These are phyloP conservation scores for Brettanomyces bruxellensis DNA, from an alignment of 805 yeast genomes.

Conservation along the genomic window DNA sequence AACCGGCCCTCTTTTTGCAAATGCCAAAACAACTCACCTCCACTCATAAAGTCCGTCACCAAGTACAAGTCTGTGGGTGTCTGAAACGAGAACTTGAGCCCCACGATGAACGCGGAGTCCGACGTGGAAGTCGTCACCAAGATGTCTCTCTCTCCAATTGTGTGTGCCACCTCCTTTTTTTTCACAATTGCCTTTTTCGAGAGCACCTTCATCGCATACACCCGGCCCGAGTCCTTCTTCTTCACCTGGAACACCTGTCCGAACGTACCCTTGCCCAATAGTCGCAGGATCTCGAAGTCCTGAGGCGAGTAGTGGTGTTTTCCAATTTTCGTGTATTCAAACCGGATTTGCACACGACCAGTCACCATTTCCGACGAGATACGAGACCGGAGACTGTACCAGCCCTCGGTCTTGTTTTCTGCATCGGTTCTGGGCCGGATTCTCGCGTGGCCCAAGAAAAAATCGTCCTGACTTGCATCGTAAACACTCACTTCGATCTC, in stretches of 20 bases:
- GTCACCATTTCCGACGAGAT: constrained; percentile 64
- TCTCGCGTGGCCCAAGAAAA: constrained; percentile 78
- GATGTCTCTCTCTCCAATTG: constrained; percentile 94
- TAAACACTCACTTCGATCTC: constrained; percentile 87
- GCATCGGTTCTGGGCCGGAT: constrained; percentile 53
- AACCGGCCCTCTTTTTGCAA: constrained; percentile 94
- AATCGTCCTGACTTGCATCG: constrained; percentile 75
- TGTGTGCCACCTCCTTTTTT: constrained; percentile 96
- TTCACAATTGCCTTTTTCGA: constrained; percentile 92
- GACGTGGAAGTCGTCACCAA: constrained; percentile 86
- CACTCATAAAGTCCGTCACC: constrained; percentile 96
- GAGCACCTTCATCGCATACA: constrained; percentile 95
- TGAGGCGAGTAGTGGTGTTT: constrained; percentile 85
- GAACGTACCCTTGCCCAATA: constrained; percentile 93
- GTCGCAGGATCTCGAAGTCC: constrained; percentile 85
- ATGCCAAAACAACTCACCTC: constrained; percentile 75
- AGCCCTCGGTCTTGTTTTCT: constrained; percentile 43
- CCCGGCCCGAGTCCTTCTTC: constrained; percentile 79
- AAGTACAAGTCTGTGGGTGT: constrained; percentile 87
- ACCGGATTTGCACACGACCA: constrained; percentile 69
- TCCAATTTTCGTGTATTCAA: constrained; percentile 61
- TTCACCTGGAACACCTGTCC: constrained; percentile 97
- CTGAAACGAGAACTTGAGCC: constrained; percentile 92
- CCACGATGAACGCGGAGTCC: constrained; percentile 77
- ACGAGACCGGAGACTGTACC: constrained; percentile 71